A percentile compares a stretch with the other conserved stretches of the same genome.
phyloP scores from a whole-genome alignment of 345 rosid genomes.

The Acer yangbiense region DNA sequence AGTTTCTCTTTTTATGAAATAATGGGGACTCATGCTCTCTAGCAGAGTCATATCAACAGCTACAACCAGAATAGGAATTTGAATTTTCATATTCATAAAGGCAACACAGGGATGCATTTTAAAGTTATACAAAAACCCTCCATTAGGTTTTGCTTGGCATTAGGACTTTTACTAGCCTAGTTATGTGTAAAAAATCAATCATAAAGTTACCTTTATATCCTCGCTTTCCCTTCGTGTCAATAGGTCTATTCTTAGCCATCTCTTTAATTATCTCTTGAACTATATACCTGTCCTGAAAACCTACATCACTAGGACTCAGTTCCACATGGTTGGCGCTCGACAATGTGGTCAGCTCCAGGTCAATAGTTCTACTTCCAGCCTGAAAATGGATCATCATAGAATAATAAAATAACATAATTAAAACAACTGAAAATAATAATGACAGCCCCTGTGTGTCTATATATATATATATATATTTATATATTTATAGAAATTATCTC shows the following conservation, averaged over 20 bases:
- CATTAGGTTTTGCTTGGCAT: neutral
- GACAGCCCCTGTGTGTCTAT: too few relatives aligned
- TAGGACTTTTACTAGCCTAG: neutral
- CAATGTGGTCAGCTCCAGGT: conserved; percentile 84
- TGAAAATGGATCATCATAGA: conserved; percentile 32
- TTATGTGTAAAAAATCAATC: conserved; percentile 1
- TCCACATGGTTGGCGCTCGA: conserved; percentile 92
- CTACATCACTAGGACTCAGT: conserved; percentile 91
- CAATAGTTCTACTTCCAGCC: conserved; percentile 91
- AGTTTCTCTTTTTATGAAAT: neutral
- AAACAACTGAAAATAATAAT: neutral
- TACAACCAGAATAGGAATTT: neutral
- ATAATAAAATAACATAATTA: neutral
- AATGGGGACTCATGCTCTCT: neutral
- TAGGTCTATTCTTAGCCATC: conserved; percentile 96
- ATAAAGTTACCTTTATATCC: conserved; percentile 71
- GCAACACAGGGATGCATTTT: neutral
- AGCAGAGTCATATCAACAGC: neutral
- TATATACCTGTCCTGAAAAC: conserved; percentile 94
- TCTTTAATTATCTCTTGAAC: conserved; percentile 97
- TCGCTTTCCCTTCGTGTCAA: conserved; percentile 82
- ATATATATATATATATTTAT: too few relatives aligned
- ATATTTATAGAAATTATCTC: too few relatives aligned
- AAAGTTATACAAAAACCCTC: neutral
- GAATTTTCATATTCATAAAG: neutral